Conservation (phyloP, 2,329 filamentous ascomycete genomes). For the Xylariales sp. region DNA sequence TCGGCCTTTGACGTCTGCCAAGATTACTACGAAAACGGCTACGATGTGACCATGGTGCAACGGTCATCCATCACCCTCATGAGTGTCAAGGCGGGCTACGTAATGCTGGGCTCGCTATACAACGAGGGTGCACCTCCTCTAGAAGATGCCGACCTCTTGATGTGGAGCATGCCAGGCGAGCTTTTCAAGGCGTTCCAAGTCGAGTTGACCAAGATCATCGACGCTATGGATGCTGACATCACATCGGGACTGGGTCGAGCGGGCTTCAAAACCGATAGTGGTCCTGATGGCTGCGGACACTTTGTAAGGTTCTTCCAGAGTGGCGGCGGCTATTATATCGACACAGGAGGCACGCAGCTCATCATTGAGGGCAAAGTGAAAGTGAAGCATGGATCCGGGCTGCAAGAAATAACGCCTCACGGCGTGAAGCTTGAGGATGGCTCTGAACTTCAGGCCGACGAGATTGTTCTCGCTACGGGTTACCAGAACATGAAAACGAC, state of each 20-base stretch:
- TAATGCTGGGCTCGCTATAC: conserved; percentile 7
- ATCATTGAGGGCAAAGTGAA: conserved; percentile 47
- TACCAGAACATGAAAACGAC: conserved; percentile 52
- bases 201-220: conserved; percentile 3
- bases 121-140: conserved; percentile 4
- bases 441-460: conserved; percentile 40
- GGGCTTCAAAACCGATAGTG: conserved; percentile 6
- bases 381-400: conserved; percentile 45
- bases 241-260: conserved; percentile 4
- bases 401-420: conserved; percentile 28
- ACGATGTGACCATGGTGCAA: conserved; percentile 8
- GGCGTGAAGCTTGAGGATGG: conserved; percentile 38
- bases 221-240: conserved; percentile 3
- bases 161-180: conserved; percentile 7
- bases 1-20: conserved; percentile 33
- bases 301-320: conserved; percentile 8
- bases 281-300: conserved; percentile 8
- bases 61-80: conserved; percentile 2
- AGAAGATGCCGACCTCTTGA: conserved; percentile 7
- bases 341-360: conserved; percentile 28
- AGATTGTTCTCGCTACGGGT: conserved; percentile 44
- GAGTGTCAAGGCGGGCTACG: conserved; percentile 3
- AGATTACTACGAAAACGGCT: conserved; percentile 5
- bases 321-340: conserved; percentile 31
- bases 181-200: conserved; percentile 7